Conservation (phyloP, 495 filamentous ascomycete species). For the Aspergillus incahuasiensis region DNA sequence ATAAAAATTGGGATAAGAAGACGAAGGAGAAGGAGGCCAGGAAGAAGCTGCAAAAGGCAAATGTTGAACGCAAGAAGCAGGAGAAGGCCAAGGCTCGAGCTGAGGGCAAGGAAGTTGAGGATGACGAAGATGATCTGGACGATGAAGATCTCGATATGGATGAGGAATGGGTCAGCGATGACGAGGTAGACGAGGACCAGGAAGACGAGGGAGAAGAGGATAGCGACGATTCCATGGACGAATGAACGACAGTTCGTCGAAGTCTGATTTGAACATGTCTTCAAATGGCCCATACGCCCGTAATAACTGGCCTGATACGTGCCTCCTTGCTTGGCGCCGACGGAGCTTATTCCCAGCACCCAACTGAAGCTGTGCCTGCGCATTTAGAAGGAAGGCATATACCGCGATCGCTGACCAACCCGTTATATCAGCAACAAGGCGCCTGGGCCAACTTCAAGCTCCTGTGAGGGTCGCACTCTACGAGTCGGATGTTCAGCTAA, state of each 20-base stretch:
- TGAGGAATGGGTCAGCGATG: constrained; percentile 57
- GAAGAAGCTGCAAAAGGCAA: constrained; percentile 76
- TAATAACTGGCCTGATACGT: background rate
- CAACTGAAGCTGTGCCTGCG: background rate
- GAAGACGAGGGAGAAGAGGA: constrained; percentile 46
- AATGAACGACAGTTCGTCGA: constrained; percentile 13
- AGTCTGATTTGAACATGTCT: background rate
- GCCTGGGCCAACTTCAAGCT: background rate
- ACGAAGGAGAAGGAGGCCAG: constrained; percentile 76
- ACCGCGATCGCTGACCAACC: background rate
- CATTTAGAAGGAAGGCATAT: background rate
- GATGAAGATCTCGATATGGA: constrained; percentile 52
- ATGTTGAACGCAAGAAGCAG: constrained; percentile 76
- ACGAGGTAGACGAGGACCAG: constrained; percentile 47
- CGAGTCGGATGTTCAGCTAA: no score
- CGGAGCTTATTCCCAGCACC: background rate
- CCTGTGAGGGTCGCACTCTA: background rate
- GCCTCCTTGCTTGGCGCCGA: background rate
- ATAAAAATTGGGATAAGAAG: constrained; percentile 73
- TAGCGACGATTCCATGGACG: constrained; percentile 39
- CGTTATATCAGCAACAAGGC: background rate
- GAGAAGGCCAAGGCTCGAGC: constrained; percentile 49
- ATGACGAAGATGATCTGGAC: constrained; percentile 41
- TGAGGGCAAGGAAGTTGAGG: constrained; percentile 38
- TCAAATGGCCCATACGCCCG: background rate